Conservation (phyloP, 2,329 filamentous ascomycete species). For the Pseudopithomyces chartarum region DNA sequence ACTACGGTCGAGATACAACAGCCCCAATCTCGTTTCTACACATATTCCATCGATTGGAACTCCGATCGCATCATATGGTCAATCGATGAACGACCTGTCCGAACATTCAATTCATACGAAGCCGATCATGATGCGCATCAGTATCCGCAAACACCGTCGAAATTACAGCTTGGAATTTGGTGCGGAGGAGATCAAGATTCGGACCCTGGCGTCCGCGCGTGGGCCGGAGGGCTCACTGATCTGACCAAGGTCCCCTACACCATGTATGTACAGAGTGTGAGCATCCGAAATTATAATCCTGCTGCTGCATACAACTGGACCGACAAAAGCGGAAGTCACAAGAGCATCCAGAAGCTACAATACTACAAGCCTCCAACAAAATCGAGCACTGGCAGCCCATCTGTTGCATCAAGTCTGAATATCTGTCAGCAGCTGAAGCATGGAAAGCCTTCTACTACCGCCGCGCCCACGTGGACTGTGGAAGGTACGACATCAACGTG, state of each 20-base stretch:
- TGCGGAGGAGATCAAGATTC: neutral
- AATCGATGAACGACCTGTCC: neutral
- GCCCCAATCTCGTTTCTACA: neutral
- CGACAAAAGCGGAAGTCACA: neutral
- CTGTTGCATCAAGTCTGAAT: too few species aligned
- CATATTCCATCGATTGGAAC: neutral
- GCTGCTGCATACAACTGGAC: neutral
- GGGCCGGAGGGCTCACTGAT: neutral
- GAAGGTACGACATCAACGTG: too few species aligned
- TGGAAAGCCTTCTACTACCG: too few species aligned
- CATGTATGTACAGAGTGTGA: neutral
- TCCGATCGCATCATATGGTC: neutral
- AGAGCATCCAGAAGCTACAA: too few species aligned
- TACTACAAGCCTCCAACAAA: too few species aligned
- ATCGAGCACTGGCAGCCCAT: too few species aligned
- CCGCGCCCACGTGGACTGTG: too few species aligned
- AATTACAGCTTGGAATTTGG: neutral
- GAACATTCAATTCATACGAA: neutral
- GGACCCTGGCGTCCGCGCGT: neutral
- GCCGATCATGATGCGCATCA: neutral
- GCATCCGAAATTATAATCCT: neutral
- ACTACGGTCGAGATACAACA: neutral
- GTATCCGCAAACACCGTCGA: neutral
- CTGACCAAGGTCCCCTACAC: neutral
- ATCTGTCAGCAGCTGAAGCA: too few species aligned